Base-by-base conservation (phyloP, 2,329 filamentous ascomycete genomes). In the Botryotinia calthae region DNA sequence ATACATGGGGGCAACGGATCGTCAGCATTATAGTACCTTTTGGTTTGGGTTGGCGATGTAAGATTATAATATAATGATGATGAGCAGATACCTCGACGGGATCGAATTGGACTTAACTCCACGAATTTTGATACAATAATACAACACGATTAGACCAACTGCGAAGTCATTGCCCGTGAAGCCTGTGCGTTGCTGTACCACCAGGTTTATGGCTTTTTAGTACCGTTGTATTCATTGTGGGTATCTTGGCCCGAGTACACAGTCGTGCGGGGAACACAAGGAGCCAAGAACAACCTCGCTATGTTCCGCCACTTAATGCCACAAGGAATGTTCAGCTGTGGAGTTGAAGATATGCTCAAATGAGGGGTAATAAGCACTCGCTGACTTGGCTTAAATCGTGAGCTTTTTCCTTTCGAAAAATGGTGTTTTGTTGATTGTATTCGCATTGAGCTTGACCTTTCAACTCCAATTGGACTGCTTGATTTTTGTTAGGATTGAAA, bases 21-120 rank as follows among this genome's bases (percentile, higher is more conserved):
- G 48, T 54, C 10, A 40, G 51, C 18, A 10, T 31, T 56, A 18
- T 68, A 31, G 37, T 8, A 31, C 2, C 42, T 42, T 42, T 68
- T 37, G n/a, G 20, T 42, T n/a, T 56, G 37, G 31, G 34, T 42
- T 42, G 10, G 48, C 18, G 25, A 28, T 54, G 65, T 67, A 42
- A 67, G 25, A 56, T 56, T 68, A 31, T 68, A 42, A 28, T 25
- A 31, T 68, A 31, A 68, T 56, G 48, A 68, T 58, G 51, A 56
- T 68, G 65, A 58, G 65, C 28, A 56, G 65, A 68, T 68, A 68
- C 65, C 48, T 40, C 37, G 65, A 10, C 54, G n/a, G 58, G 51
- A 42, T 68, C 37, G 34, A 31, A 56, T 25, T 9, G 6, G 16
- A 54, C 16, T 54, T n/a, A 18, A 22, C 31, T 66, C 28, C 2